Base-by-base conservation (phyloP, 2,329 filamentous ascomycete genomes). In the Meredithiella fracta region DNA sequence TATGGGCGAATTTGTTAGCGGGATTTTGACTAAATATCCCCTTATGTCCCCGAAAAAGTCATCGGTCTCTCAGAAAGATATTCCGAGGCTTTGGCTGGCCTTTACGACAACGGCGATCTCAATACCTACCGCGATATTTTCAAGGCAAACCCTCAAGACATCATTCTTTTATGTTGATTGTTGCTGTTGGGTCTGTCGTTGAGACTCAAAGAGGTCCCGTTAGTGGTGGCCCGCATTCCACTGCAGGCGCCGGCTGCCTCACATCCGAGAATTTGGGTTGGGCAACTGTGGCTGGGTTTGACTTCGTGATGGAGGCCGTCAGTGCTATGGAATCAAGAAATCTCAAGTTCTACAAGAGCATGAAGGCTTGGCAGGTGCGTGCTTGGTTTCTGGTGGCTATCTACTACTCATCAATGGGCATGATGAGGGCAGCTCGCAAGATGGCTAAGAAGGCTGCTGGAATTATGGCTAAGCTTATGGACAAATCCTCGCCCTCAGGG, bases 1-100 rank as follows among this genome's bases (percentile, higher is more conserved):
- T 31, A 47, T 56, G 38, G 49, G 49, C 34, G 55, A 56, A 22
- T 52, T 56, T 47, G 49, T 56, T 9, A 52, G 26, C 14, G 49
- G 26, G 23, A 52, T n/a, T 20, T 9, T 56, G 6, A 11, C 38
- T 15, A 47, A 26, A n/a, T 56, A 56, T 34, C 55, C 55, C 7
- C 22, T 56, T 15, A 20, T 56, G 14, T 56, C 54, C 1, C 49
- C 54, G 8, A 49, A 56, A 17, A 52, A 5, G 50, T 51, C 9
- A 42, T 56, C 8, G 25, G 49, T n/a, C 25, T 56, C 14, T 56
- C 54, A 11, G 53, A 55, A 29, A 25, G 44, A 6, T 55, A 50
- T 15, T 47, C 44, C 5, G 15, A 25, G 2, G 11, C 50, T 15
- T 5, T 55, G 15, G 53, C 53, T 1, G 26, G 42, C 4, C 17